phyloP scores from a whole-genome alignment of 768 basidiomycete genomes.

The Strobilomyces echinocephalus region DNA sequence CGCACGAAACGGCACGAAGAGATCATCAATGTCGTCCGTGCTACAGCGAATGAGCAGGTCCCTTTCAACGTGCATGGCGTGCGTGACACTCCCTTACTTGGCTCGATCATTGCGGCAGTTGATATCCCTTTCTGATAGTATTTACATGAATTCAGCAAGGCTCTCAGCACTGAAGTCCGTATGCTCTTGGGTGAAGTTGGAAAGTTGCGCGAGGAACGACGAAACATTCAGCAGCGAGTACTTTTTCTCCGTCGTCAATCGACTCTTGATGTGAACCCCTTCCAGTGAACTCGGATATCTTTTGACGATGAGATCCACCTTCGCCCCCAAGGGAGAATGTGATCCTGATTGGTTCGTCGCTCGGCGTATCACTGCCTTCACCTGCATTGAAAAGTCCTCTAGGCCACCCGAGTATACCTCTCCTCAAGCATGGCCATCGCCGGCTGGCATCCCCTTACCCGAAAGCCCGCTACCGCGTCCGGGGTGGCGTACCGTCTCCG shows the following conservation, averaged over 20 bases:
- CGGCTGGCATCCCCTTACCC: constrained; percentile 28
- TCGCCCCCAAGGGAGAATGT: constrained; percentile 71
- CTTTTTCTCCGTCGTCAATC: background rate
- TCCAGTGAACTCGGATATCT: constrained; percentile 69
- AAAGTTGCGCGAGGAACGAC: constrained; percentile 67
- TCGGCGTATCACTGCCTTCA: background rate
- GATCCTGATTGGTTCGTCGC: constrained; percentile 57
- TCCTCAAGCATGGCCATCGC: constrained; percentile 40
- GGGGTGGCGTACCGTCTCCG: constrained; percentile 49
- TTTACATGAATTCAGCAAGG: constrained; percentile 76
- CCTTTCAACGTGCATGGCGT: constrained; percentile 76
- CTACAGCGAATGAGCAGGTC: constrained; percentile 70
- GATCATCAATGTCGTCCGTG: constrained; percentile 54
- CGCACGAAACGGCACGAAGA: constrained; percentile 54
- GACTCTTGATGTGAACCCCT: background rate
- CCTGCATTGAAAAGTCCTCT: background rate
- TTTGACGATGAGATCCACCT: constrained; percentile 49
- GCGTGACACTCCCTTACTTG: constrained; percentile 24
- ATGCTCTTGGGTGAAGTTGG: constrained; percentile 77
- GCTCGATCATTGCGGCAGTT: background rate
- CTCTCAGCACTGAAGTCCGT: constrained; percentile 59
- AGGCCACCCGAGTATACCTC: constrained; percentile 37
- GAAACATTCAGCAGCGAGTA: constrained; percentile 65
- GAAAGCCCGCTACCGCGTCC: constrained; percentile 44
- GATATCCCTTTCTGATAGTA: constrained; percentile 41